Evolutionary conservation across 768 basidiomycete genomes (phyloP).

Genomic region (Lentinula lateritia): DNA sequence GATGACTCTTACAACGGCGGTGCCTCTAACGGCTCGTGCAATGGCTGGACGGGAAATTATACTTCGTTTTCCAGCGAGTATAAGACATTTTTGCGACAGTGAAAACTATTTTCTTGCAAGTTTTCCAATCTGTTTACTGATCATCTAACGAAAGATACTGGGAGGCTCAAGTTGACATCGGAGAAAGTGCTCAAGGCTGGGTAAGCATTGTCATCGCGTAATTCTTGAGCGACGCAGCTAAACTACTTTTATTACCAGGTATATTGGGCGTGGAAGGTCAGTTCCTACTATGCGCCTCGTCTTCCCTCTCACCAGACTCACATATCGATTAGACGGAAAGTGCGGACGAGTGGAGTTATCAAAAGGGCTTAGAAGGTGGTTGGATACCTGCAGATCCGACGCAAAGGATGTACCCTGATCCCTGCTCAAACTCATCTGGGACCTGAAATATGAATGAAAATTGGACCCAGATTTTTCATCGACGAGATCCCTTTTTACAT

Average conservation of each 20-base stretch:
- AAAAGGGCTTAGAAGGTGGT: slow-evolving; percentile 65
- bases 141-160: slow-evolving; percentile 46
- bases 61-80: slow-evolving; percentile 56
- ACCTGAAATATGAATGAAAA: background rate
- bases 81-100: slow-evolving; percentile 57
- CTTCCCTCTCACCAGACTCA: slow-evolving; percentile 2
- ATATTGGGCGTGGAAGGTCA: slow-evolving; percentile 68
- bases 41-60: slow-evolving; percentile 55
- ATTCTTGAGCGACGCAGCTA: slow-evolving; percentile 8
- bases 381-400: slow-evolving; percentile 74
- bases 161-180: slow-evolving; percentile 74
- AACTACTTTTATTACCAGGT: slow-evolving; percentile 15
- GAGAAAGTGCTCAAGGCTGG: slow-evolving; percentile 70
- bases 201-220: slow-evolving; percentile 6
- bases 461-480: background rate
- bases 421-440: slow-evolving; percentile 35
- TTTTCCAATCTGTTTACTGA: background rate
- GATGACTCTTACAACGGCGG: slow-evolving; percentile 28
- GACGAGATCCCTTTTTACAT: background rate
- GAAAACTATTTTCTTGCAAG: slow-evolving; percentile 16
- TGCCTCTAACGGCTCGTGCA: slow-evolving; percentile 55
- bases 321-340: slow-evolving; percentile 43
- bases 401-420: slow-evolving; percentile 57
- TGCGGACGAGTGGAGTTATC: slow-evolving; percentile 75
- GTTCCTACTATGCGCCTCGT: slow-evolving; percentile 9